Evolutionary conservation across 2,329 filamentous ascomycete species (phyloP).

Genomic region (Aschersonia sp.): DNA sequence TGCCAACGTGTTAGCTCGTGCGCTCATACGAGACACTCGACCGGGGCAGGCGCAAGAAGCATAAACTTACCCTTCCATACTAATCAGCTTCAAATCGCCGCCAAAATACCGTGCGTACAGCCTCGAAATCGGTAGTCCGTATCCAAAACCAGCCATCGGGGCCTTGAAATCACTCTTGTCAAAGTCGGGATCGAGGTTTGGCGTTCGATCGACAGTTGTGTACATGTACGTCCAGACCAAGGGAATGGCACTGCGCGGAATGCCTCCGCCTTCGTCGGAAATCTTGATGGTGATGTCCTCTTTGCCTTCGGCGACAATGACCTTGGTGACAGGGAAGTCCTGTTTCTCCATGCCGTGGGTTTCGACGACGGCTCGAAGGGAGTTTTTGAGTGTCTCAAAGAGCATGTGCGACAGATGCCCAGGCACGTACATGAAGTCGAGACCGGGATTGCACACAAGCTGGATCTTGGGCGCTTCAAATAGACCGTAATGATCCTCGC

Average conservation of each 20-base stretch:
- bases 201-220: constrained; percentile 92
- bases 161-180: constrained; percentile 99
- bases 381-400: constrained; percentile 98
- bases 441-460: constrained; percentile 82
- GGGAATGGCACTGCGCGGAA: constrained; percentile 82
- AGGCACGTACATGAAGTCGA: constrained; percentile 99
- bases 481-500: constrained; percentile 93
- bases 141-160: constrained; percentile 98
- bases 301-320: constrained; percentile 93
- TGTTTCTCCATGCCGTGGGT: constrained; percentile 90
- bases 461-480: constrained; percentile 96
- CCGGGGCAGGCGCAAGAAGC: background rate
- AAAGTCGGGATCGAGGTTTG: constrained; percentile 89
- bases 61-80: constrained; percentile 83
- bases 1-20: background rate
- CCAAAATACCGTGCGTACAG: constrained; percentile 96
- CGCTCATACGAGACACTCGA: background rate
- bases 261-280: constrained; percentile 90
- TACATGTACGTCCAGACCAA: constrained; percentile 99
- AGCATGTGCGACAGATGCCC: constrained; percentile 99
- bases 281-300: constrained; percentile 99
- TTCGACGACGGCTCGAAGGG: constrained; percentile 89
- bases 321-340: constrained; percentile 90
- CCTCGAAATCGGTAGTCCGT: constrained; percentile 84
- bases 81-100: constrained; percentile 91